Evolutionary conservation across 2,329 filamentous ascomycete species (phyloP).

Genomic region (Alternaria tenuissima): DNA sequence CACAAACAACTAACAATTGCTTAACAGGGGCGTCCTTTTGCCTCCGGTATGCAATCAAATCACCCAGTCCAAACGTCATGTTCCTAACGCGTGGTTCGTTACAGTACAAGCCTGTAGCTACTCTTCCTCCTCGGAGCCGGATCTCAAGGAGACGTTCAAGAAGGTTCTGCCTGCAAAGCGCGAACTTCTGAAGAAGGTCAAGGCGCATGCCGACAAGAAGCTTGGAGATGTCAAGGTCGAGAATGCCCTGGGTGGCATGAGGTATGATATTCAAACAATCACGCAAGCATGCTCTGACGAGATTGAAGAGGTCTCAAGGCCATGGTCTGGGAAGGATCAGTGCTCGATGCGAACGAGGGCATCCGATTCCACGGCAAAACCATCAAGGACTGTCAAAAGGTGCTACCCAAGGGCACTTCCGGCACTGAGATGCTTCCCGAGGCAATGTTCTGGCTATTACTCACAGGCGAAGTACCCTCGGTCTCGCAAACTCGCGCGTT

Average conservation of each 20-base stretch:
- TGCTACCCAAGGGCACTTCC: slow-evolving; percentile 88
- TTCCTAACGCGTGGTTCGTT: slow-evolving; percentile 23
- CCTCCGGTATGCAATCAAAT: slow-evolving; percentile 48
- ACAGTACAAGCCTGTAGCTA: slow-evolving; percentile 65
- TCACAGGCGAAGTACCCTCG: slow-evolving; percentile 91
- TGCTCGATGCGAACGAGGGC: slow-evolving; percentile 94
- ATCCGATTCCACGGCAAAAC: slow-evolving; percentile 98
- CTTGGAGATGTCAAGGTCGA: slow-evolving; percentile 94
- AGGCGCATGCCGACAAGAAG: slow-evolving; percentile 80
- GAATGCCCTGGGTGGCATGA: slow-evolving; percentile 95
- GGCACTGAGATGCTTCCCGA: slow-evolving; percentile 98
- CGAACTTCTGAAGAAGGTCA: slow-evolving; percentile 92
- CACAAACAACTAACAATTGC: slow-evolving; percentile 22
- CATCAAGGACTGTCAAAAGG: slow-evolving; percentile 96
- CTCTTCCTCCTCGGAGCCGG: slow-evolving; percentile 79
- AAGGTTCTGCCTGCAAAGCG: slow-evolving; percentile 89
- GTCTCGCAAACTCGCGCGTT: slow-evolving; percentile 81
- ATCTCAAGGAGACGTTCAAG: slow-evolving; percentile 87
- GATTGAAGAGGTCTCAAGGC: slow-evolving; percentile 78
- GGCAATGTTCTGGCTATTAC: slow-evolving; percentile 98
- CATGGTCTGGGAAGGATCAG: slow-evolving; percentile 98
- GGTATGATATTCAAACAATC: slow-evolving; percentile 53
- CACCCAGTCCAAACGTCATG: not conserved
- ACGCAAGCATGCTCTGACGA: slow-evolving; percentile 18
- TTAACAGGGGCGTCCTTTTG: slow-evolving; percentile 42